Evolutionary conservation across 768 basidiomycete genomes (phyloP), one percentile per base, ranked within the genome.

Genomic region (Agrocybe chaxingu): DNA sequence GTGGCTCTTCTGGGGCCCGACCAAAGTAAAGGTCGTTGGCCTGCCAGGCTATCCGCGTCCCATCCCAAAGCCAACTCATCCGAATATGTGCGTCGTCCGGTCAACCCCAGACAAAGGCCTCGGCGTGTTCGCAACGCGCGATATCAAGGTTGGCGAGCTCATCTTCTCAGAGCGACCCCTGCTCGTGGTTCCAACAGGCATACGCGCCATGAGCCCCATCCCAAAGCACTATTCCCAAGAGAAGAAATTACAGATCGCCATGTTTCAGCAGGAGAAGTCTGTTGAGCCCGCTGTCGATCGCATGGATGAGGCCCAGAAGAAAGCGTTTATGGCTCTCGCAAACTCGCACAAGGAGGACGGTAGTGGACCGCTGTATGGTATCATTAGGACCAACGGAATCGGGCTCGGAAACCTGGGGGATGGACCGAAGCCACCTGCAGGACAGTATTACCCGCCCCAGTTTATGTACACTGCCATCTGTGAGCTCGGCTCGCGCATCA

Each of bases 321-420:
- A 3, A 1, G 66, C 60, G 10, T 72, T 63, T 53, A 63, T 62
- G 58, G 52, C 59, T 13, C 52, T 76, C 30, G 56, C 58, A 5
- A 71, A 72, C 41, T 58, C 59, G 18, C 65, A 68, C 34, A 47
- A 48, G 19, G 53, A 63, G 11, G 70, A 74, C 47, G 70, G 67
- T 12, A 67, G 62, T 34, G 69, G 68, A 3, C 67, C 67, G 7
- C 48, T 70, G 30, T 5, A 63, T 1, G 71, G 72, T 0, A 65
- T 67, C 1, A 45, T 67, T 12, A 58, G 66, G 39, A 74, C 70
- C 1, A 74, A 74, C 46, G 66, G 61, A 0, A 58, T 66, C 35
- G 58, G 48, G 11, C 48, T 67, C 1, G 55, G 24, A 3, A 59
- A 47, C 18, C 40, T 67, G 10, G 46, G 50, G 10, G 60, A 62